Evolutionary conservation across 2,329 filamentous ascomycete genomes (phyloP).

Genomic region (Aspergillus fructus): DNA sequence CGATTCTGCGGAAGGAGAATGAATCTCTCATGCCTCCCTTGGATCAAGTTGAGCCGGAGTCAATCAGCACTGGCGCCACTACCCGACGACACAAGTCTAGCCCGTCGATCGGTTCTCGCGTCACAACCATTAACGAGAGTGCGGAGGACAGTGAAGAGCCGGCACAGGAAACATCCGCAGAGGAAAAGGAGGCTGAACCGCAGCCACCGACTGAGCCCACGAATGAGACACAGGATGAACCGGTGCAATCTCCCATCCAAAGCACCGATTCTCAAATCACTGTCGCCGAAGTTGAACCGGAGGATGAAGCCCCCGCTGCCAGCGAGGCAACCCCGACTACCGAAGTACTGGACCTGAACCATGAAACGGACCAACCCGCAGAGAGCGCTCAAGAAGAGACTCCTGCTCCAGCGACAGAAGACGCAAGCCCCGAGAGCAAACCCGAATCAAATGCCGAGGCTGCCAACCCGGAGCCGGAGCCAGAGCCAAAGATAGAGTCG

Average conservation of each 20-base stretch:
- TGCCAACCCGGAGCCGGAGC: not conserved
- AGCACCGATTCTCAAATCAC: conserved; percentile 18
- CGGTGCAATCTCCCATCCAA: conserved; percentile 4
- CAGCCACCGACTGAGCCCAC: not conserved
- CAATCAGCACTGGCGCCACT: conserved; percentile 62
- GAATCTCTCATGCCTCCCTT: conserved; percentile 20
- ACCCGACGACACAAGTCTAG: conserved; percentile 82
- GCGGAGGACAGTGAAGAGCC: conserved; percentile 63
- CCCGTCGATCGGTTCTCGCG: conserved; percentile 73
- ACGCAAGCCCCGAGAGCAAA: not conserved
- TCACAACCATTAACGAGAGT: conserved; percentile 79
- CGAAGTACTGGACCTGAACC: not conserved
- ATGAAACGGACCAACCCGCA: not conserved
- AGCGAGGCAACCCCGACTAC: not conserved
- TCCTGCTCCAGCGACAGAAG: not conserved
- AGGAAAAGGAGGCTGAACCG: not conserved
- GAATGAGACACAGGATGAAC: not conserved
- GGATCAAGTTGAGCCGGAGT: conserved; percentile 44
- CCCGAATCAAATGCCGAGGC: not conserved
- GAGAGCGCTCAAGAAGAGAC: not conserved
- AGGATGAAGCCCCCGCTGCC: conserved; percentile 9
- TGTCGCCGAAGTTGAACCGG: conserved; percentile 20
- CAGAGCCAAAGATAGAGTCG: not conserved
- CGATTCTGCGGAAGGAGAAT: conserved; percentile 37
- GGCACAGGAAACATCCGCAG: not conserved